Conservation (phyloP, 768 basidiomycete genomes). For the Strobilomyces echinocephalus region DNA sequence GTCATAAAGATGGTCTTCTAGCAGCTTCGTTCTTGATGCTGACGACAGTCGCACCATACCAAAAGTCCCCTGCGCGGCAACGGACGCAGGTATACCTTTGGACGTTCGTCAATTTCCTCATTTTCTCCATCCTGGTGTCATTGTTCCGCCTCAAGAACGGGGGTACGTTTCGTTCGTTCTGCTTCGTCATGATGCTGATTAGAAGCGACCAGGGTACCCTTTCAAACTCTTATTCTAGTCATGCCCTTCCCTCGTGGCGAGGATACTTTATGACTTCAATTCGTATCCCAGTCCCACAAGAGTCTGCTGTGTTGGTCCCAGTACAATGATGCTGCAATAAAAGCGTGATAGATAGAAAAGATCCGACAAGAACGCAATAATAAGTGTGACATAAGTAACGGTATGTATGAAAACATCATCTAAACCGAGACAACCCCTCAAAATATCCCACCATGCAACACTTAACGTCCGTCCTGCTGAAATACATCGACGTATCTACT, state of each 20-base stretch:
- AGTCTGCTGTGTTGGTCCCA: background rate
- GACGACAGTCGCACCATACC: slow-evolving; percentile 74
- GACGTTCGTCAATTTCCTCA: slow-evolving; percentile 72
- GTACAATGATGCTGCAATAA: slow-evolving; percentile 9
- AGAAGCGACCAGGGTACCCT: slow-evolving; percentile 56
- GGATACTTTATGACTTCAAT: background rate
- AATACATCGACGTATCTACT: slow-evolving; percentile 91
- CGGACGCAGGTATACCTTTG: slow-evolving; percentile 87
- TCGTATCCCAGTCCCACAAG: background rate
- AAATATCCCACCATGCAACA: slow-evolving; percentile 5
- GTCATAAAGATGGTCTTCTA: slow-evolving; percentile 70
- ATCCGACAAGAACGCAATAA: slow-evolving; percentile 16
- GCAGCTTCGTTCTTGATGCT: slow-evolving; percentile 77
- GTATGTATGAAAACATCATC: slow-evolving; percentile 14
- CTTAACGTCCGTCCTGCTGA: slow-evolving; percentile 44
- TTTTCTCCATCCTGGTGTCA: slow-evolving; percentile 83
- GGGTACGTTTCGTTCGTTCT: slow-evolving; percentile 41
- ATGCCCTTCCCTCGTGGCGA: background rate
- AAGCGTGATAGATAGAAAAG: slow-evolving; percentile 20
- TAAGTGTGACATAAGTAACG: slow-evolving; percentile 15
- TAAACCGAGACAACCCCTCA: background rate
- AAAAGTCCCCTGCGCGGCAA: slow-evolving; percentile 68
- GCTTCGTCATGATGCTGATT: background rate
- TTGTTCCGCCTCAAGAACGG: slow-evolving; percentile 89
- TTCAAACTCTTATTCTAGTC: slow-evolving; percentile 69